Evolutionary conservation across 1,284 basidiomycete genomes (phyloP), one percentile per base, ranked within the genome.

Genomic region (Irpex sp.): DNA sequence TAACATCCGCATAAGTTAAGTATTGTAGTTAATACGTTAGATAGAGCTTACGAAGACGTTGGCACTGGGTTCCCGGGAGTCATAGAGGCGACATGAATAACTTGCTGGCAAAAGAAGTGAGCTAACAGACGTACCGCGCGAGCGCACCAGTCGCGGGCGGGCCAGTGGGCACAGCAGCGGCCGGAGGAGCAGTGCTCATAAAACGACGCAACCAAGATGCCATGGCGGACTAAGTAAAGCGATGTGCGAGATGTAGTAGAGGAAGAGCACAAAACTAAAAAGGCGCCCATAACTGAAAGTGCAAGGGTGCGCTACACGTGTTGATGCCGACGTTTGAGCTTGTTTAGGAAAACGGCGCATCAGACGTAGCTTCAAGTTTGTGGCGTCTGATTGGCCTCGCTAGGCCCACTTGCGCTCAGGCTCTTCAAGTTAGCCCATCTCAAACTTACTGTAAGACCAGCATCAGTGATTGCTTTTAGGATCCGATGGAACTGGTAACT

Each of bases 11-110:
- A 31, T 11, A 5, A 5, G 17, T 31, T n/a, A 57, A 34, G 17
- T 57, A 8, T 57, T n/a, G 9, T 19, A 15, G 4, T 3, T 4
- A 76, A 37, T 31, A 49, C 5, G 47, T 59, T 15, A 21, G 34
- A 44, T 26, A 48, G 26, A 38, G 58, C 59, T 49, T 49, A 85
- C 83, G 66, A 84, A 85, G 58, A 85, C 83, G 62, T 82, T 82
- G 31, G 78, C 76, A 76, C 76, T 85, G n/a, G 21, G 1, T 15
- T 8, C 13, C 54, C 15, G 26, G 2, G 3, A 4, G 2, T 26
- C 26, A 26, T 26, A 4, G 26, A 26, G 3, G 26, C 2, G 63
- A 54, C 0, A 69, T 47, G 70, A 19, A 9, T 9, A 51, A 19
- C 40, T 56, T n/a, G 34, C 40, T 17, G 61, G 60, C 57, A 61